These are phyloP conservation scores for Cystofilobasidium macerans DNA, from an alignment of 768 basidiomycete genomes.

Conservation along the genomic window DNA sequence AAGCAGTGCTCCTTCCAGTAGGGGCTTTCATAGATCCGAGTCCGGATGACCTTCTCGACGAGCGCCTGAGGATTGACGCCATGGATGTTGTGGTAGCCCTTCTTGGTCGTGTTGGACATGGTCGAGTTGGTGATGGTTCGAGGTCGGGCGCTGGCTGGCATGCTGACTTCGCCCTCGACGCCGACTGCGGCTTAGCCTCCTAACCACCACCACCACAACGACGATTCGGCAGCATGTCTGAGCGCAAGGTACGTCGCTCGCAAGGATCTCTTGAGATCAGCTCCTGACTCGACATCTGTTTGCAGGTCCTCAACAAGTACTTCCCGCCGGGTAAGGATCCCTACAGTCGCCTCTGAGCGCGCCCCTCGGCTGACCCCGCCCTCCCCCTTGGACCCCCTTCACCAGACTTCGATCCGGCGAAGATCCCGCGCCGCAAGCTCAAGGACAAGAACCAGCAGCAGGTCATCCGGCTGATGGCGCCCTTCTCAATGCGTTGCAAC, in stretches of 20 bases:
- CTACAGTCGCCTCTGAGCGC: neutral
- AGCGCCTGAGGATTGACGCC: constrained; percentile 96
- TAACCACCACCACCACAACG: neutral
- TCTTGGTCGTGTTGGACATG: constrained; percentile 90
- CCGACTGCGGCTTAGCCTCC: no score
- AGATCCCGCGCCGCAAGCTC: constrained; percentile 73
- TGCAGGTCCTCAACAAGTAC: constrained; percentile 33
- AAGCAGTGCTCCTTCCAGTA: constrained; percentile 99
- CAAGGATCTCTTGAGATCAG: constrained; percentile 2
- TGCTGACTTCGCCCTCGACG: no score
- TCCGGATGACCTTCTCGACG: constrained; percentile 91
- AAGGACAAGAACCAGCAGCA: constrained; percentile 84
- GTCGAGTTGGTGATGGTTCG: neutral
- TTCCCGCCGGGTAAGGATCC: neutral
- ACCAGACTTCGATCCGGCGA: constrained; percentile 94
- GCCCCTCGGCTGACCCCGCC: neutral
- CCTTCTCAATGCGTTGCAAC: constrained; percentile 80
- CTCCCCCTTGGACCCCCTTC: constrained; percentile 52
- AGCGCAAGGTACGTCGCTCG: no score
- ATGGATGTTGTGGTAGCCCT: constrained; percentile 78
- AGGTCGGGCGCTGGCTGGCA: no score
- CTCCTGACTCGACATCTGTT: constrained; percentile 7
- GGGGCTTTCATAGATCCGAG: constrained; percentile 82
- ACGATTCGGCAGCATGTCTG: constrained; percentile 34
- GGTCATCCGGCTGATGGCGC: constrained; percentile 97